Evolutionary conservation across 345 rosid genomes (phyloP), one percentile per base, ranked within the genome.

Genomic region (Clarkia xantiana): DNA sequence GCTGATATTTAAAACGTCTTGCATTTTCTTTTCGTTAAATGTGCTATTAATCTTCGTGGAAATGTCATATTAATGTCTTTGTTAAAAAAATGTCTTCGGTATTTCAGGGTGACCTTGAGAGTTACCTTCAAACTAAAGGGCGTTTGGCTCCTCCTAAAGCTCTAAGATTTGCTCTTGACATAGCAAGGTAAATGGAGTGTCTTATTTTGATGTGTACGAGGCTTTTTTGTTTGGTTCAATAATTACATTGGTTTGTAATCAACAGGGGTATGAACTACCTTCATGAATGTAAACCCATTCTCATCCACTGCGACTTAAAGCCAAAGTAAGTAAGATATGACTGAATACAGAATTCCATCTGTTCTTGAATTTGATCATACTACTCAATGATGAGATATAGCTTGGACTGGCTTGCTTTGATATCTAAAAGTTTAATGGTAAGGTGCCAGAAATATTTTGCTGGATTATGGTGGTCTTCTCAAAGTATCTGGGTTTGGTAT

Each of bases 391-490:
- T 29, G 36, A 10, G 9, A 50, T 36, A 29, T 29, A 29, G 36
- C 40, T 13, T n/a, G 51, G 12, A 56, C 46, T 66, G 53, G 56
- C 52, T 59, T 64, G 76, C 66, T 78, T 79, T 89, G 79, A 82
- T 78, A 70, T 76, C 72, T 73, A 67, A 78, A 72, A 71, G 72
- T 79, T 82, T 73, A 29, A 29, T 29, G 61, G 81, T 80, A 88
- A 88, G 97, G 97, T 88, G 86, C 77, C 97, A 88, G 97, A 84
- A 81, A 88, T 78, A 74, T 88, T 79, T 81, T 88, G 86, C 79
- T 80, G 74, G 97, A 84, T 80, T 70, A 55, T 55, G 89, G 94
- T 58, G 93, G 93, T 40, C 77, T 62, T 1, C 45, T 78, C 69
- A 88, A 88, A 77, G 70, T 88, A 47, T 58, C 84, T 73, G 97